Evolutionary conservation across 2,329 filamentous ascomycete species (phyloP).

Genomic region (Leptographium wingfieldii): DNA sequence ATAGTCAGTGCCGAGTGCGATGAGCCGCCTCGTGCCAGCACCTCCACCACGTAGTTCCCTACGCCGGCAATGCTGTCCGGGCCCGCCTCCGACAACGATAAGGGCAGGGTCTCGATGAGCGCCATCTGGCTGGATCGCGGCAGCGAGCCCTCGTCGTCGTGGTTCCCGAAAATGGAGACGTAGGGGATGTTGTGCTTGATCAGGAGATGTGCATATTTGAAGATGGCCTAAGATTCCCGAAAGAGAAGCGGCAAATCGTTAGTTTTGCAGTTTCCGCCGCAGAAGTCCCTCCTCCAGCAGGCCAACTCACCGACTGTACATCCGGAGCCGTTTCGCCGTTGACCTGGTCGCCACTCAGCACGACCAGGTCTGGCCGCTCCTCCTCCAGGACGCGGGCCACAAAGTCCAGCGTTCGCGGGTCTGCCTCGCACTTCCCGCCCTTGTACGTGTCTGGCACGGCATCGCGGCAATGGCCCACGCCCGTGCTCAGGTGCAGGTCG

Average conservation of each 20-base stretch:
- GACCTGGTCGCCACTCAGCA: constrained; percentile 87
- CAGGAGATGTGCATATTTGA: constrained; percentile 80
- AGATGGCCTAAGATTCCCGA: constrained; percentile 51
- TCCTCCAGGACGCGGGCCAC: constrained; percentile 73
- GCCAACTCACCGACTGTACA: constrained; percentile 57
- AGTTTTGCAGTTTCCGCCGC: too few relatives aligned
- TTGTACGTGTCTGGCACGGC: constrained; percentile 63
- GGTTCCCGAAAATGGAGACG: constrained; percentile 88
- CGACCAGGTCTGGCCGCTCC: constrained; percentile 84
- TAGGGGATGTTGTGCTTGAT: constrained; percentile 84
- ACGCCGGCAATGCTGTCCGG: constrained; percentile 77
- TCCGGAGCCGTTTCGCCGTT: constrained; percentile 90
- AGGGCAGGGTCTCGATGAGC: constrained; percentile 75
- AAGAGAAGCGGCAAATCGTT: too few relatives aligned
- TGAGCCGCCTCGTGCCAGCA: constrained; percentile 65
- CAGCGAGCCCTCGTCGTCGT: constrained; percentile 83
- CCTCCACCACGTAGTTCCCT: constrained; percentile 89
- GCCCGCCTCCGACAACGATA: constrained; percentile 74
- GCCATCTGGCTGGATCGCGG: constrained; percentile 70
- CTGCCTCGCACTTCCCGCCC: constrained; percentile 75
- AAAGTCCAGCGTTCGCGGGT: constrained; percentile 84
- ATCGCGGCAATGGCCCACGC: constrained; percentile 73
- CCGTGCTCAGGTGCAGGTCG: constrained; percentile 90
- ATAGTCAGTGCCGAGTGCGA: constrained; percentile 84
- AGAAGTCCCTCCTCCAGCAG: background rate